These are phyloP conservation scores for Plantago ovata DNA, from an alignment of 257 asterid species.

Conservation along the genomic window DNA sequence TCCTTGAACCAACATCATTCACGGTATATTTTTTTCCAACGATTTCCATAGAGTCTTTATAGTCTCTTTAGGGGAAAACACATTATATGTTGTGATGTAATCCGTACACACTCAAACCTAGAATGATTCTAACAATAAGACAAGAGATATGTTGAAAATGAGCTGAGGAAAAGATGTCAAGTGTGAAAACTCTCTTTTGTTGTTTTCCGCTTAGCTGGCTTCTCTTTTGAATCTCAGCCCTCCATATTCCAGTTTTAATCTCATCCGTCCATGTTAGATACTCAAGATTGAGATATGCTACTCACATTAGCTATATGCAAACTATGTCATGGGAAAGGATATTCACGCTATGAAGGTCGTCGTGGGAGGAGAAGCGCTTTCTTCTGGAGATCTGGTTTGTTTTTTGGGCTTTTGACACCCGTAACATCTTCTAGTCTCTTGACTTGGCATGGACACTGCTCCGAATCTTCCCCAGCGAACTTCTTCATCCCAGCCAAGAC, in stretches of 20 bases:
- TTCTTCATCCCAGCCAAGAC: slow-evolving; percentile 98
- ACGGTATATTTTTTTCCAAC: not conserved
- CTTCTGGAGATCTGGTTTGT: slow-evolving; percentile 81
- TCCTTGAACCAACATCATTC: not conserved
- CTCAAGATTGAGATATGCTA: too few species aligned
- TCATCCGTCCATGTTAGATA: too few species aligned
- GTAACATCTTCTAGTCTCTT: slow-evolving; percentile 87
- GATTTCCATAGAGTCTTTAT: not conserved
- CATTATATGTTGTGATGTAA: too few species aligned
- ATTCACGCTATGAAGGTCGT: slow-evolving; percentile 91
- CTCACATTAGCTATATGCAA: slow-evolving; percentile 81
- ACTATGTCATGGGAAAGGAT: slow-evolving; percentile 82
- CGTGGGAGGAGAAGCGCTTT: slow-evolving; percentile 87
- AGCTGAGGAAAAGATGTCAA: too few species aligned
- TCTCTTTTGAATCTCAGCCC: too few species aligned
- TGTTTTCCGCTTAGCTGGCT: too few species aligned
- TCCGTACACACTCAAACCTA: too few species aligned
- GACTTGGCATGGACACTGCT: slow-evolving; percentile 99
- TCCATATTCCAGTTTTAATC: too few species aligned
- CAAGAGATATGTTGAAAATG: too few species aligned
- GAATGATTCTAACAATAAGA: too few species aligned
- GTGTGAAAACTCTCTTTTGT: too few species aligned
- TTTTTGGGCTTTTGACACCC: slow-evolving; percentile 68
- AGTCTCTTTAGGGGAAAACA: not conserved
- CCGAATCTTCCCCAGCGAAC: slow-evolving; percentile 95